Percentiles rank a stretch among this genome's conserved stretches.
Evolutionary conservation across 2,329 filamentous ascomycete genomes (phyloP).

Genomic region (Ceratocystiopsis brevicomis): DNA sequence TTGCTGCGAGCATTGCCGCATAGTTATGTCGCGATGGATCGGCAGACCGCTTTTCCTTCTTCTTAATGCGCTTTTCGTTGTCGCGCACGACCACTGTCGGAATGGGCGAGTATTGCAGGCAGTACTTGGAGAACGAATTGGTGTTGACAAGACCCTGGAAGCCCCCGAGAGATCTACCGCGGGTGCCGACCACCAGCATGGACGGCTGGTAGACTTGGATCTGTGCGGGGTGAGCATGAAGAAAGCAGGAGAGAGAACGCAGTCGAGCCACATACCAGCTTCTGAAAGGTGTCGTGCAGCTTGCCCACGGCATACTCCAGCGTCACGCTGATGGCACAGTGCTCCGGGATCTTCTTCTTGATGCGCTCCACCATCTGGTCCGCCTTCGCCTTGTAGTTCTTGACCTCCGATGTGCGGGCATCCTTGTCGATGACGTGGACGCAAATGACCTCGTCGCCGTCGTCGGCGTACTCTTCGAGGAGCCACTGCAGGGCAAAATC

Average conservation of each 20-base stretch:
- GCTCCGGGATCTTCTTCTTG: conserved; percentile 55
- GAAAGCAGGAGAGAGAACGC: neutral
- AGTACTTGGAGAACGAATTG: conserved; percentile 87
- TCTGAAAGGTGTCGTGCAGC: conserved; percentile 75
- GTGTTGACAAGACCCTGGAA: conserved; percentile 68
- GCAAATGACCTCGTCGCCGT: conserved; percentile 85
- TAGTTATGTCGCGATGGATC: conserved; percentile 64
- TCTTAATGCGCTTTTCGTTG: conserved; percentile 71
- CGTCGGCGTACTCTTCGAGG: conserved; percentile 77
- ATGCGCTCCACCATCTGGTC: conserved; percentile 56
- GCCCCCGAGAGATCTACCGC: conserved; percentile 66
- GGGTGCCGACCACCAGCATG: conserved; percentile 77
- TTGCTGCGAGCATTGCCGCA: conserved; percentile 53
- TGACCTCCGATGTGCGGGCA: conserved; percentile 45
- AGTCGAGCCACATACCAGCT: conserved; percentile 44
- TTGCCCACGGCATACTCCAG: conserved; percentile 81
- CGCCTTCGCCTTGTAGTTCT: conserved; percentile 59
- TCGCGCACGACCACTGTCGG: conserved; percentile 85
- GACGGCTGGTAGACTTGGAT: conserved; percentile 84
- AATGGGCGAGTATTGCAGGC: conserved; percentile 79
- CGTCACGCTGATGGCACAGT: conserved; percentile 69
- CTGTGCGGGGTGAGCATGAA: conserved; percentile 22
- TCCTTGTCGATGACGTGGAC: conserved; percentile 76
- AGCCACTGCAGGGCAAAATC: conserved; percentile 87
- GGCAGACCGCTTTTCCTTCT: conserved; percentile 66